phyloP scores from a whole-genome alignment of 2,329 filamentous ascomycete species.

The Verticillium nonalfalfae region DNA sequence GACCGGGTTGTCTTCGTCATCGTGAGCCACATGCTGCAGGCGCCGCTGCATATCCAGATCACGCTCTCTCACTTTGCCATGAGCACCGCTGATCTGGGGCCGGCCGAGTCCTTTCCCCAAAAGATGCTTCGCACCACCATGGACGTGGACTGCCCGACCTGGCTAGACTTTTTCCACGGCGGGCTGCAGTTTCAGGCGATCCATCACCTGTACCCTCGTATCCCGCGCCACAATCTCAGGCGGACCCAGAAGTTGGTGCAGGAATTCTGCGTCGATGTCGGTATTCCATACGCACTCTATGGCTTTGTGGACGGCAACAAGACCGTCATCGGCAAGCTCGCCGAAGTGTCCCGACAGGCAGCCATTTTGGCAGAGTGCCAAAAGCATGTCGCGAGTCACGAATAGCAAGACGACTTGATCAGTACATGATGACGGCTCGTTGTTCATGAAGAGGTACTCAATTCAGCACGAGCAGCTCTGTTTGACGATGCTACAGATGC shows the following conservation, averaged over 20 bases:
- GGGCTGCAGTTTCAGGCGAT: slow-evolving; percentile 87
- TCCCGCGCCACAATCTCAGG: slow-evolving; percentile 80
- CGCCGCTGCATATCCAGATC: slow-evolving; percentile 82
- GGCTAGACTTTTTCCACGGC: slow-evolving; percentile 86
- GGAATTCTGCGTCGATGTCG: slow-evolving; percentile 76
- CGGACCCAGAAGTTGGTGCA: slow-evolving; percentile 67
- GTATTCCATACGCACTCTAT: slow-evolving; percentile 79
- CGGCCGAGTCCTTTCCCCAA: slow-evolving; percentile 80
- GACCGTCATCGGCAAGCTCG: slow-evolving; percentile 68
- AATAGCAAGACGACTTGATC: slow-evolving; percentile 13
- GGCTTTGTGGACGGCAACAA: slow-evolving; percentile 81
- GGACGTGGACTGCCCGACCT: slow-evolving; percentile 82
- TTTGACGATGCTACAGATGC: background rate
- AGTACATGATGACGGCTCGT: background rate
- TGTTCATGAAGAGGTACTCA: background rate
- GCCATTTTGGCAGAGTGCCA: slow-evolving; percentile 72
- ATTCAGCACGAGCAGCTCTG: background rate
- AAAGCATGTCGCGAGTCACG: slow-evolving; percentile 29
- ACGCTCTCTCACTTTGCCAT: slow-evolving; percentile 90
- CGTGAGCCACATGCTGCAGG: slow-evolving; percentile 73
- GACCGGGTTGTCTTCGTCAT: slow-evolving; percentile 69
- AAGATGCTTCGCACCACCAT: slow-evolving; percentile 90
- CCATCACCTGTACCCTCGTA: slow-evolving; percentile 77
- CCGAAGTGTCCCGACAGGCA: slow-evolving; percentile 74
- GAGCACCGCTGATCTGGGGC: slow-evolving; percentile 81